These are phyloP conservation scores for Nitzschia inconspicua DNA, from an alignment of 108 stramenopile species.

Conservation along the genomic window DNA sequence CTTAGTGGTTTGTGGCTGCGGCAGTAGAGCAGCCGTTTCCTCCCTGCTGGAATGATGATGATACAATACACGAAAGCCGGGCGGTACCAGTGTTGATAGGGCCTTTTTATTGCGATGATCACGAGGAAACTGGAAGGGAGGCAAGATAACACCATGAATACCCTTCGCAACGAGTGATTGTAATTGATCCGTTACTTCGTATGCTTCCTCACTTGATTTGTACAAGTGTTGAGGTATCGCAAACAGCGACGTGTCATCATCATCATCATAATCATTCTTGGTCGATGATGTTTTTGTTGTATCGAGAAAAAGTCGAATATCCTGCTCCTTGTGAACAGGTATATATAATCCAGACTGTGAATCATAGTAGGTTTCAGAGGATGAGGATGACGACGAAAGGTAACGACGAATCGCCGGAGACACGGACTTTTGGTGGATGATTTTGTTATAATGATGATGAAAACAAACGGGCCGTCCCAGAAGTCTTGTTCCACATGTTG, in stretches of 20 bases:
- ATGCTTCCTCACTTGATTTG: slow-evolving; percentile 20
- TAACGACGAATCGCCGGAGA: not conserved
- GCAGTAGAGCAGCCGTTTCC: no score
- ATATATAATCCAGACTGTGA: slow-evolving; percentile 61
- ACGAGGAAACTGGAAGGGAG: slow-evolving; percentile 22
- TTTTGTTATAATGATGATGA: no score
- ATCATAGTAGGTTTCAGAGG: slow-evolving; percentile 44
- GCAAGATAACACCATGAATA: slow-evolving; percentile 18
- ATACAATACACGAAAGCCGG: slow-evolving; percentile 3
- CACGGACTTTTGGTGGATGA: no score
- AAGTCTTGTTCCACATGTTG: no score
- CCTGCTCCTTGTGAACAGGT: slow-evolving; percentile 45
- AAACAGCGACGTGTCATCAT: slow-evolving; percentile 2
- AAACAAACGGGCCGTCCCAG: no score
- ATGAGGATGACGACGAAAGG: not conserved
- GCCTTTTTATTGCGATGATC: slow-evolving; percentile 27
- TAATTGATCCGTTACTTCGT: slow-evolving; percentile 23
- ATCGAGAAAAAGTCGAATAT: slow-evolving; percentile 32
- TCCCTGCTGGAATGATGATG: slow-evolving; percentile 2
- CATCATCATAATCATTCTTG: not conserved
- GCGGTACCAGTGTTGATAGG: slow-evolving; percentile 14
- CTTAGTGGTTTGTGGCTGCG: not conserved
- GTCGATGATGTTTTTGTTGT: not conserved
- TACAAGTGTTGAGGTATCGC: slow-evolving; percentile 17
- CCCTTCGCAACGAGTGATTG: slow-evolving; percentile 1